Conservation (phyloP, 768 basidiomycete genomes). For the Amanita polypyramis region DNA sequence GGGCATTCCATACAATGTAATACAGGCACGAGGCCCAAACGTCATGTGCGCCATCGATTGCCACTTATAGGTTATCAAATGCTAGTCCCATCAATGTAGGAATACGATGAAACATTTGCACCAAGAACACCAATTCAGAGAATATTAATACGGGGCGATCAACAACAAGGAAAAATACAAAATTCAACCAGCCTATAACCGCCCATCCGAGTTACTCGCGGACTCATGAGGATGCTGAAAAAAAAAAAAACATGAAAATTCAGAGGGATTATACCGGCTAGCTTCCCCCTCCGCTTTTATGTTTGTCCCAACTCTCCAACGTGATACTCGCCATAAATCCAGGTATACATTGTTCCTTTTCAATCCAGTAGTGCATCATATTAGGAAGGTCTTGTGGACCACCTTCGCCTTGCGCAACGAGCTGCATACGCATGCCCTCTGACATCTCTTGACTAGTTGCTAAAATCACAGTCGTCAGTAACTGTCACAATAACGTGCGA, state of each 20-base stretch:
- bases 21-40: no score
- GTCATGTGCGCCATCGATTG: no score
- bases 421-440: constrained; percentile 51
- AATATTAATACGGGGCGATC: neutral
- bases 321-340: constrained; percentile 87
- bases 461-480: neutral
- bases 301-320: constrained; percentile 77
- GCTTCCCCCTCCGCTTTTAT: constrained; percentile 27
- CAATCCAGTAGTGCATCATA: constrained; percentile 79
- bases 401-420: constrained; percentile 64
- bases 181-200: neutral
- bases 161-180: neutral
- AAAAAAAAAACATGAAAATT: neutral
- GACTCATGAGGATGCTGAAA: neutral
- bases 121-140: neutral
- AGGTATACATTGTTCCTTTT: constrained; percentile 75
- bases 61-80: no score
- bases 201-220: neutral
- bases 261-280: neutral
- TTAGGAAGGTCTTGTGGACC: constrained; percentile 67
- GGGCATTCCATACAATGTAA: no score
- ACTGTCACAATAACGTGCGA: neutral
- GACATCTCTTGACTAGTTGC: neutral
- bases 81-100: no score
- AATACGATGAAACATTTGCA: neutral